Evolutionary conservation across 495 filamentous ascomycete genomes (phyloP).

Genomic region (Schizothecium vesticola): DNA sequence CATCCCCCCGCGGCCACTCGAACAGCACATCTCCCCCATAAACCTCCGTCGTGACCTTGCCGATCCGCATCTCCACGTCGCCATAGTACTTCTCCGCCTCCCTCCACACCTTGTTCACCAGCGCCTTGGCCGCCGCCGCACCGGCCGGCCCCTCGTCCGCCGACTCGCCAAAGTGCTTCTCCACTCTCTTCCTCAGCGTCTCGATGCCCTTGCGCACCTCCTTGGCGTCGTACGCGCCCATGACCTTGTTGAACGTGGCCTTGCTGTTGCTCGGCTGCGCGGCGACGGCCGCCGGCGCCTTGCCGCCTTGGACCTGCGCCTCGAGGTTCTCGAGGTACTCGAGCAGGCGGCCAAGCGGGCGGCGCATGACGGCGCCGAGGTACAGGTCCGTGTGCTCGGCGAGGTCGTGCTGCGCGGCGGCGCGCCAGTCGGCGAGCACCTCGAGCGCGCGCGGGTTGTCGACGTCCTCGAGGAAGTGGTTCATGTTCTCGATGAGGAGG

Average conservation of each 20-base stretch:
- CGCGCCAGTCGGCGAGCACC: slow-evolving; percentile 74
- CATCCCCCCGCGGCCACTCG: slow-evolving; percentile 51
- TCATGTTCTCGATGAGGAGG: slow-evolving; percentile 96
- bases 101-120: slow-evolving; percentile 73
- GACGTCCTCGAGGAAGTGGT: slow-evolving; percentile 90
- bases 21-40: slow-evolving; percentile 52
- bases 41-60: slow-evolving; percentile 53
- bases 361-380: slow-evolving; percentile 76
- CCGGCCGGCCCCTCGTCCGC: slow-evolving; percentile 35
- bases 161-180: slow-evolving; percentile 92
- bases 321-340: slow-evolving; percentile 85
- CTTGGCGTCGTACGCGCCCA: slow-evolving; percentile 71
- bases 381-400: slow-evolving; percentile 85
- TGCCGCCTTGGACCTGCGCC: slow-evolving; percentile 50
- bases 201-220: slow-evolving; percentile 83
- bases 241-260: slow-evolving; percentile 73
- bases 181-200: slow-evolving; percentile 77
- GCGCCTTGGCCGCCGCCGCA: slow-evolving; percentile 28
- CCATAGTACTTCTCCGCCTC: slow-evolving; percentile 77
- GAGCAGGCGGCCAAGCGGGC: slow-evolving; percentile 82
- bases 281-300: slow-evolving; percentile 48
- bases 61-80: slow-evolving; percentile 64
- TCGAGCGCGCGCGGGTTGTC: slow-evolving; percentile 62
- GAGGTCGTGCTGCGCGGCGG: slow-evolving; percentile 70
- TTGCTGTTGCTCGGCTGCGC: slow-evolving; percentile 73